Conservation (phyloP, 2,329 filamentous ascomycete genomes). For the Exutisphaerella laricina region DNA sequence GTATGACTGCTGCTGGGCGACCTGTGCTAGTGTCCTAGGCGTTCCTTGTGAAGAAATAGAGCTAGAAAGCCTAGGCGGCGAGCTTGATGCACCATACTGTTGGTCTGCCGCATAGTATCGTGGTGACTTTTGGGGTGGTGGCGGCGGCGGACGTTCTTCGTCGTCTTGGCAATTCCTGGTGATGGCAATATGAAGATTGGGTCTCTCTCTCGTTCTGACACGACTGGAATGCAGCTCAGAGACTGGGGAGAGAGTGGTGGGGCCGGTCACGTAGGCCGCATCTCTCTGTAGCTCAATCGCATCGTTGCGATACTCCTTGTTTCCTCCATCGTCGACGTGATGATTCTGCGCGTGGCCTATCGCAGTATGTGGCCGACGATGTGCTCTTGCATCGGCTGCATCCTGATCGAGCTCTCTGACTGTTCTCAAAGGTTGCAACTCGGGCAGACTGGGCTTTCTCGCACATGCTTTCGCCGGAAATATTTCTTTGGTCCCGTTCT, state of each 20-base stretch:
- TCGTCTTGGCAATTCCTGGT: constrained; percentile 7
- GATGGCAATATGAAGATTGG: constrained; percentile 20
- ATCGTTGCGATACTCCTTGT: constrained; percentile 6
- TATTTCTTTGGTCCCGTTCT: constrained; percentile 10
- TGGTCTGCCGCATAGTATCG: constrained; percentile 6
- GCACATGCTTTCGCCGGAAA: neutral
- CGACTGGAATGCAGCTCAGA: neutral
- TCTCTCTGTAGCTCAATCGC: neutral
- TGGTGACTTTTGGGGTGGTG: constrained; percentile 22
- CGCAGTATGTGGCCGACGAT: constrained; percentile 2
- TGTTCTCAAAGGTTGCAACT: constrained; percentile 10
- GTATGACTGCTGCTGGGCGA: constrained; percentile 11
- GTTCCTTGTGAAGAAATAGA: neutral
- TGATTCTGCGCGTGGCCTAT: constrained; percentile 9
- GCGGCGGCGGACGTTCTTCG: constrained; percentile 13
- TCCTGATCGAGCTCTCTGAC: constrained; percentile 8
- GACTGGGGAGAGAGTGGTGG: neutral
- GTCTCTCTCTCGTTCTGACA: constrained; percentile 4
- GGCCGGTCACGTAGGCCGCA: neutral
- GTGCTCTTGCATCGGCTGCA: neutral
- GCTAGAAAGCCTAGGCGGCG: neutral
- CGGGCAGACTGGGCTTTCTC: constrained; percentile 17
- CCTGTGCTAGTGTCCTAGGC: constrained; percentile 5
- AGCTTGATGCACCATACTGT: neutral
- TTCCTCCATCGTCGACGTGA: constrained; percentile 6